A percentile compares a stretch with the other conserved stretches of the same genome.
Evolutionary conservation across 176 grass and related monocot species (phyloP).

Genomic region (Carex kokanica): DNA sequence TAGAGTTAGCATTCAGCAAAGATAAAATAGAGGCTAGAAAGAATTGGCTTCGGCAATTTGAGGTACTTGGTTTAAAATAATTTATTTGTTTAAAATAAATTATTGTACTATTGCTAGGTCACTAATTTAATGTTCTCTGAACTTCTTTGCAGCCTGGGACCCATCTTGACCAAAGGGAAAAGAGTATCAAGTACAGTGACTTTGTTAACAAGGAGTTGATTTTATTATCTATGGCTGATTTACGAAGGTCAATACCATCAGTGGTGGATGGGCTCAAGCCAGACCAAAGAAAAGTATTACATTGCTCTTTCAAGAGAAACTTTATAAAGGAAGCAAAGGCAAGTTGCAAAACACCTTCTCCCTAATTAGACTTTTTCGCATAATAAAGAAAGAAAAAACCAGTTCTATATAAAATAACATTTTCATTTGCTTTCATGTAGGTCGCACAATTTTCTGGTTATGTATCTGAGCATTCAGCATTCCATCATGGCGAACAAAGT

Average conservation of each 20-base stretch:
- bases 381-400: not conserved
- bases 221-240: constrained; percentile 47
- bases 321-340: constrained; percentile 74
- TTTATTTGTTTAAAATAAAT: not conserved
- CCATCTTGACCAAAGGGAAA: constrained; percentile 40
- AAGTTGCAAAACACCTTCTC: not conserved
- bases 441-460: constrained; percentile 93
- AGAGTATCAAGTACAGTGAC: constrained; percentile 44
- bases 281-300: constrained; percentile 81
- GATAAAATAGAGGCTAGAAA: constrained; percentile 52
- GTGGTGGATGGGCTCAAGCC: constrained; percentile 93
- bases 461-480: constrained; percentile 87
- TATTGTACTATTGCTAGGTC: not conserved
- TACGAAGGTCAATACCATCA: constrained; percentile 81
- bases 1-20: constrained; percentile 50
- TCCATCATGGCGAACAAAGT: constrained; percentile 82
- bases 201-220: constrained; percentile 56
- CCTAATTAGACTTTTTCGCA: not conserved
- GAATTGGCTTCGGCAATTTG: constrained; percentile 44
- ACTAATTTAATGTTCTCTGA: not conserved
- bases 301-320: constrained; percentile 86
- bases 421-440: constrained; percentile 31
- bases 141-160: constrained; percentile 30
- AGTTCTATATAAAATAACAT: not conserved
- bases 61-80: constrained; percentile 17